Conservation (phyloP, 345 rosid species). For the Noccaea bulbosa region DNA sequence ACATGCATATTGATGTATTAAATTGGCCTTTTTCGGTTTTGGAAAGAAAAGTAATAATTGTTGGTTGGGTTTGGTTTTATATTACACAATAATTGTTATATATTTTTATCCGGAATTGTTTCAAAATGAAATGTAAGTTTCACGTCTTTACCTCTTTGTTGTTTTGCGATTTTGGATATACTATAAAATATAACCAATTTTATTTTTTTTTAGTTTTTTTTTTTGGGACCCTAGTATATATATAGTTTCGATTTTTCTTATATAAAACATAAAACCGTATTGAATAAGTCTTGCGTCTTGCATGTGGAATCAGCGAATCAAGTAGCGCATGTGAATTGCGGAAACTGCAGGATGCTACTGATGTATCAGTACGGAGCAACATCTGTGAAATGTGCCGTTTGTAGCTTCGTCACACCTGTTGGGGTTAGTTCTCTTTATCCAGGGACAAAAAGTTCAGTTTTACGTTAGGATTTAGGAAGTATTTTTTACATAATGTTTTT, state of each 20-base stretch:
- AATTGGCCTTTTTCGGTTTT: neutral
- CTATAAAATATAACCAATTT: neutral
- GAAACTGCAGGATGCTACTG: slow-evolving; percentile 90
- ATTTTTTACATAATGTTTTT: slow-evolving; percentile 15
- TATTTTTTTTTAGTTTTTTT: neutral
- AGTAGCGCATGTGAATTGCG: slow-evolving; percentile 93
- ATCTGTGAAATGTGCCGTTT: slow-evolving; percentile 93
- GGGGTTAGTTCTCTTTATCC: slow-evolving; percentile 59
- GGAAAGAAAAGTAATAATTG: slow-evolving; percentile 7
- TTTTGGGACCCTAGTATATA: no score
- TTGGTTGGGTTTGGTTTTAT: neutral
- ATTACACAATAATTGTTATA: neutral
- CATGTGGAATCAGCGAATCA: slow-evolving; percentile 71
- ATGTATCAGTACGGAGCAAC: slow-evolving; percentile 97
- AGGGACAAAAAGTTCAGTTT: neutral
- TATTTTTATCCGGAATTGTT: neutral
- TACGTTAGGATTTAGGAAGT: neutral
- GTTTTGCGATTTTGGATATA: neutral
- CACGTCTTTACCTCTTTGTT: neutral
- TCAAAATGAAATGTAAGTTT: neutral
- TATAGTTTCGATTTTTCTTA: no score
- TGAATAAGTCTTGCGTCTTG: neutral
- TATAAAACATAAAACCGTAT: neutral
- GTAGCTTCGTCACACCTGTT: slow-evolving; percentile 84
- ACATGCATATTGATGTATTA: slow-evolving; percentile 29